Base-by-base conservation (phyloP, 2,329 filamentous ascomycete genomes). In the Cadophora sp. region DNA sequence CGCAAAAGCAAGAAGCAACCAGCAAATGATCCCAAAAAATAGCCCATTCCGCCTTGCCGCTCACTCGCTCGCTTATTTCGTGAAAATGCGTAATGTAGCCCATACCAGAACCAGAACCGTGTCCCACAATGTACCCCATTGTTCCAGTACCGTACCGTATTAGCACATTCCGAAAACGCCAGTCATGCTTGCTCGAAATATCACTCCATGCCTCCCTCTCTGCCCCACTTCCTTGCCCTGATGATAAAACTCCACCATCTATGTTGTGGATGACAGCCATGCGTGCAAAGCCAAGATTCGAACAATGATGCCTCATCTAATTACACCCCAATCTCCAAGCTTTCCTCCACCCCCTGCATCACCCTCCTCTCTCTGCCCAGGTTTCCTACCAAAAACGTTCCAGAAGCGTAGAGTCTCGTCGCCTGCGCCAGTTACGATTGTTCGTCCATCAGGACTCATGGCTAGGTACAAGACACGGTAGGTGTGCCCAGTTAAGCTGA, bases 391-490 rank as follows among this genome's bases (percentile, higher is more conserved):
- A 81, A 99, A 99, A 1, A 96, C 91, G 68, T 96, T 96, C 96
- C 96, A 99, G 81, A 99, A 99, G 53, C 96, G 85, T 61, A 99
- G 81, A 0, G 96, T 99, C 82, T 99, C 96, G 73, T 99, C 96
- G 19, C 96, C 96, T 4, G 96, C 96, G 27, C 96, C 96, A 0
- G 96, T 99, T 14, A 98, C 96, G 24, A 99, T 92, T 2, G 93
- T 92, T 74, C 94, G 89, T 22, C 96, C 96, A 77, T 98, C 95
- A 1, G 96, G 96, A 77, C 94, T 97, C 94, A 98, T 98, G 37
- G 94, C 94, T 63, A 99, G 85, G 79, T 98, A 99, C 3, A 99
- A 85, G 14, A 99, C 96, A 76, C 96, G 91, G 80, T 97, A 98
- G 1, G 96, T 99, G 79, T 99, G 96, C 0, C 96, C 96, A 0